These are phyloP conservation scores for Petrea volubilis DNA, from an alignment of 257 asterid genomes.

Conservation along the genomic window DNA sequence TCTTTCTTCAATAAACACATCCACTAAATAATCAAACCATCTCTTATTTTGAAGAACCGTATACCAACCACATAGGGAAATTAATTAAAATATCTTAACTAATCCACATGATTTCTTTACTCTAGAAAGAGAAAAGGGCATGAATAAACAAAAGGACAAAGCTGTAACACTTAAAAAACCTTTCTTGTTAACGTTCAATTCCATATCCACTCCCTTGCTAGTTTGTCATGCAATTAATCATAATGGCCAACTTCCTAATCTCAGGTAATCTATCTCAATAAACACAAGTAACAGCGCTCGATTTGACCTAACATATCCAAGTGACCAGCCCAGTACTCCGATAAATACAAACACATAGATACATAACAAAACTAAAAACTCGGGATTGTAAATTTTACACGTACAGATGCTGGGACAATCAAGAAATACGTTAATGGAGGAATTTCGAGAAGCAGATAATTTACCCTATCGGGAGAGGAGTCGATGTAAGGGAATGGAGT, in stretches of 20 bases:
- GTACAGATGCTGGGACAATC: background rate
- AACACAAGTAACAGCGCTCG: background rate
- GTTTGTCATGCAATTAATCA: background rate
- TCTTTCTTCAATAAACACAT: background rate
- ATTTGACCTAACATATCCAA: background rate
- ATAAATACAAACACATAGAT: background rate
- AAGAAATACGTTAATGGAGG: background rate
- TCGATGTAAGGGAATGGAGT: background rate
- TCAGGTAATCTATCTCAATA: background rate
- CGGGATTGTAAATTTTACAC: background rate
- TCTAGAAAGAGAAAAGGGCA: background rate
- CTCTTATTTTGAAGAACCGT: background rate
- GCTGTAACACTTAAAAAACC: background rate
- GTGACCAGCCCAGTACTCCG: background rate
- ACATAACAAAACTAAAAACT: background rate
- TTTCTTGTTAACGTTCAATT: background rate
- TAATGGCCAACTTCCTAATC: background rate
- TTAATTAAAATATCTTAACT: background rate
- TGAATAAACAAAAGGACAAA: background rate
- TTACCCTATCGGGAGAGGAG: constrained; percentile 18
- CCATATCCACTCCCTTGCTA: background rate
- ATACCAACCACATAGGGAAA: background rate
- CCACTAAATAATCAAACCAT: background rate
- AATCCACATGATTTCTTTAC: background rate
- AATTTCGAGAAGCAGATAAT: background rate